Evolutionary conservation across 768 basidiomycete genomes (phyloP), one percentile per base, ranked within the genome.

Genomic region (Tricholoma sp.): DNA sequence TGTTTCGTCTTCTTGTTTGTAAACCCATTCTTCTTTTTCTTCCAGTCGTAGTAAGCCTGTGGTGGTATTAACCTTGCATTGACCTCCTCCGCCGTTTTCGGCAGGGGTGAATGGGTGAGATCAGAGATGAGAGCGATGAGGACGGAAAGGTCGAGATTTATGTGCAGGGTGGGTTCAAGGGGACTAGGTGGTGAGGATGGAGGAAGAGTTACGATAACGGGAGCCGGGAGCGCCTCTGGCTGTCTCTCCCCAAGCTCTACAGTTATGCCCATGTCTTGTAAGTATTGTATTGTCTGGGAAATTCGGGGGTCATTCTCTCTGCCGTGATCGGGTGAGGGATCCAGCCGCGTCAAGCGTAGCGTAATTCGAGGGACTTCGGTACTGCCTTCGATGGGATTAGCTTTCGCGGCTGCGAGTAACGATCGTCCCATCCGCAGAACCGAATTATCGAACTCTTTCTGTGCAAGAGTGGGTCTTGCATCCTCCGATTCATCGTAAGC

Each of bases 41-140:
- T 86, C 86, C 86, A 87, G 58, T 82, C 79, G 9, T 80, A 71
- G 58, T 86, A 84, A 45, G 75, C 74, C 31, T 75, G 73, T 0
- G 84, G 74, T 3, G 86, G 83, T 9, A 83, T 75, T 64, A 91
- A 95, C 4, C 88, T 79, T 11, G 69, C 66, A 18, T 83, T 76
- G 0, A 90, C 84, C 32, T 85, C 86, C 12, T 81, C 79, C 0
- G 78, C 61, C 0, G 78, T 75, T 0, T 58, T 41, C 0, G 92
- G 93, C 0, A 92, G 74, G 0, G 79, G 75, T 0, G 85, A 76
- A 68, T 94, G 92, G 0, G 89, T 87, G 52, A 91, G 83, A 60
- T 92, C 91, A 10, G 89, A 91, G 43, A 90, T 79, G 27, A 94
- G 78, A 0, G 94, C 92, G 54, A 96, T 88, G 47, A 96, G 79